Evolutionary conservation across 257 asterid species (phyloP).

Genomic region (Nicotiana tomentosiformis): DNA sequence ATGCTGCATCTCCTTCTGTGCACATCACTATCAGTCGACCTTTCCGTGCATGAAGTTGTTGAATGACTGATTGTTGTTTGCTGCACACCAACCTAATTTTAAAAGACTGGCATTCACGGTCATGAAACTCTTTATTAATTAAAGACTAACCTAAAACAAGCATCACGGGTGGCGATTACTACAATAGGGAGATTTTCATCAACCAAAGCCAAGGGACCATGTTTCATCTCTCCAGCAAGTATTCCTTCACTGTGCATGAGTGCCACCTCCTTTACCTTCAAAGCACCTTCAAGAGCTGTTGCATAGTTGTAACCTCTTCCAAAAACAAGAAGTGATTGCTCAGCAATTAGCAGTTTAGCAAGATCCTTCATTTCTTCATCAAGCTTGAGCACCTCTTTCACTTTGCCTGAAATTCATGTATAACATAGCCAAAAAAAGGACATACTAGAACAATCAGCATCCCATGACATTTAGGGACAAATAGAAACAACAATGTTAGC

Average conservation of each 20-base stretch:
- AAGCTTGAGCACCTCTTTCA: conserved; percentile 85
- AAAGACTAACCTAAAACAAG: conserved; percentile 76
- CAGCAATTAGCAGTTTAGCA: conserved; percentile 68
- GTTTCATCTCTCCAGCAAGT: conserved; percentile 99
- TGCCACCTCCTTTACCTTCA: conserved; percentile 97
- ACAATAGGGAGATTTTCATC: conserved; percentile 90
- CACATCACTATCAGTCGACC: conserved; percentile 96
- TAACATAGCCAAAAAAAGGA: conserved; percentile 10
- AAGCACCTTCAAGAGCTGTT: conserved; percentile 92
- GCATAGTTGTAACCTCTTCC: conserved; percentile 97
- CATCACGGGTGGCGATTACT: conserved; percentile 90
- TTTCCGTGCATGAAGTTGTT: conserved; percentile 97
- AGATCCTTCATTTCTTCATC: conserved; percentile 87
- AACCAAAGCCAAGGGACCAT: conserved; percentile 94
- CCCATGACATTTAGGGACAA: neutral
- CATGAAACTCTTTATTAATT: neutral
- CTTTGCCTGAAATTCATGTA: conserved; percentile 53
- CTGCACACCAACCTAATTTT: conserved; percentile 35
- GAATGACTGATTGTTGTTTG: conserved; percentile 95
- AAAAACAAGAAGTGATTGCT: conserved; percentile 93
- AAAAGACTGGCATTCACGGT: neutral
- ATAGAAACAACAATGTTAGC: neutral
- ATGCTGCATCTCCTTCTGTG: conserved; percentile 69
- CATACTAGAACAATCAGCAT: neutral
- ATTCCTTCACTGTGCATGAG: conserved; percentile 99